Base-by-base conservation (phyloP, 2,329 filamentous ascomycete species). In the Aulographum hederae region DNA sequence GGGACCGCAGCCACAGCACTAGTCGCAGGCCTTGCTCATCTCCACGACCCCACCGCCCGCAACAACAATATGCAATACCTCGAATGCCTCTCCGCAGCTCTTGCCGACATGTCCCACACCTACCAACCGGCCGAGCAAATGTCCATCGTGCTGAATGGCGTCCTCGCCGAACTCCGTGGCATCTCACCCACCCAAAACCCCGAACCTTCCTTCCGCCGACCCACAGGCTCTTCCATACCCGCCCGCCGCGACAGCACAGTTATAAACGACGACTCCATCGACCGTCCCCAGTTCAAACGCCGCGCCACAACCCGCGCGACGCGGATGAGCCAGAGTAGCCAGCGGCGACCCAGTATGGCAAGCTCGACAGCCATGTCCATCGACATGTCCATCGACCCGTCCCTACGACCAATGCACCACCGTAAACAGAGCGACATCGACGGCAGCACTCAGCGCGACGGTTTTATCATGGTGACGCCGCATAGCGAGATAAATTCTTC, bases 51-150 rank as follows among this genome's bases (percentile, higher is more conserved):
- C 20, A 45, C 41, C 21, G 51, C 54, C 28, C 48, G 54, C 11
- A 47, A 46, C 36, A 51, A 52, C 37, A 56, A 55, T 35, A 55
- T 58, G 50, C 53, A 57, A 37, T 66, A 66, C 42, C 56, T 69
- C 8, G 63, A 68, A 46, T 64, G 63, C 21, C 53, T 69, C 2
- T 59, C 61, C 0, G 52, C 56, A 8, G 60, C 63, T 3, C 53
- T 69, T 5, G 51, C 57, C 14, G 65, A 68, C 38, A 67, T 69
- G 64, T 54, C 57, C 29, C 45, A 55, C 14, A 60, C 58, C 2
- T 69, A 67, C 43, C 58, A 66, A 34, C 64, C 65, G 1, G 65
- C 65, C 0, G 57, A 60, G 20, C 55, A 60, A 32, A 69, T 69
- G 63, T 60, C 63, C 18, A 50, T 56, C 12, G 53, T 68, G 4